These are phyloP conservation scores for Buddleja alternifolia DNA, from an alignment of 257 asterid species.

Conservation along the genomic window DNA sequence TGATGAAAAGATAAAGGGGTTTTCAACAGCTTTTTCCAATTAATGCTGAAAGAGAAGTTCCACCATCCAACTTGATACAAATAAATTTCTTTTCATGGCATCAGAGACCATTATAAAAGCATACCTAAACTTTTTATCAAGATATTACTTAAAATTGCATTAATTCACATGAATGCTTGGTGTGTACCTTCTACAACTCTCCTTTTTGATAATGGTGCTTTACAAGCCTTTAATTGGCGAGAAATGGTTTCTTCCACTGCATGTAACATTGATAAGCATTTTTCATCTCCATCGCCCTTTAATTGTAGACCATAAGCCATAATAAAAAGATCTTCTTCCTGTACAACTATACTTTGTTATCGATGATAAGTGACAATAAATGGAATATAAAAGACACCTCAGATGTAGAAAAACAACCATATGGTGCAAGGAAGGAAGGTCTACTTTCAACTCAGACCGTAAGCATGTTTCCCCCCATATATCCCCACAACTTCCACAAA, in stretches of 20 bases:
- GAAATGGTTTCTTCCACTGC: constrained; percentile 92
- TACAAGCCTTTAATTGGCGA: constrained; percentile 93
- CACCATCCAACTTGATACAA: constrained; percentile 4
- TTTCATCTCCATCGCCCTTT: constrained; percentile 91
- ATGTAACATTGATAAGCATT: constrained; percentile 84
- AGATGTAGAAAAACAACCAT: constrained; percentile 16
- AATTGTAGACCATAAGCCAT: constrained; percentile 92
- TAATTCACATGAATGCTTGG: constrained; percentile 19
- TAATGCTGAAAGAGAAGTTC: constrained; percentile 4
- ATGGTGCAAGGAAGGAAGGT: constrained; percentile 12
- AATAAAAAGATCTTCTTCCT: constrained; percentile 96
- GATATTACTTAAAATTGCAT: constrained; percentile 17
- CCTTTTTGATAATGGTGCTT: constrained; percentile 66
- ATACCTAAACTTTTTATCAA: constrained; percentile 18
- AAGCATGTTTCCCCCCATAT: constrained; percentile 7
- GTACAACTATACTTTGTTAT: constrained; percentile 24
- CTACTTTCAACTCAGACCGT: constrained; percentile 19
- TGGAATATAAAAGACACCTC: constrained; percentile 16
- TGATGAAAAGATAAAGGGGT: not conserved
- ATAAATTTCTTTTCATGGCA: constrained; percentile 16
- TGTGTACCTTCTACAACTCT: constrained; percentile 72
- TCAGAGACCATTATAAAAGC: constrained; percentile 17
- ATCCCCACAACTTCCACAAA: constrained; percentile 6
- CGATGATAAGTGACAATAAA: constrained; percentile 13
- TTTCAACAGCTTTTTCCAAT: constrained; percentile 2